Evolutionary conservation across 257 asterid genomes (phyloP), one percentile per base, ranked within the genome.

Genomic region (Solanum piurae): DNA sequence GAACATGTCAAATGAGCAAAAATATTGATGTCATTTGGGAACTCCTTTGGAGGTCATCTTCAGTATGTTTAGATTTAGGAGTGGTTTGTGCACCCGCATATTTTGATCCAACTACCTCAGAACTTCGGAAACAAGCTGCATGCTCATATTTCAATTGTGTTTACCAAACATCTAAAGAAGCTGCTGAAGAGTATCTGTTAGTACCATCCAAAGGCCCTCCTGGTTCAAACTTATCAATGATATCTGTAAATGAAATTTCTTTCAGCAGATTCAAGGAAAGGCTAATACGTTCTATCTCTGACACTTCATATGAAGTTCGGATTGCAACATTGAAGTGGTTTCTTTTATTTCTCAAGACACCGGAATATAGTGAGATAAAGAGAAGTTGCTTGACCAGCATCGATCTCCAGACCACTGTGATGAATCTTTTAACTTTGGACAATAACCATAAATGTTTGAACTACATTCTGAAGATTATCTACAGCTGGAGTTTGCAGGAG

Each of bases 121-220:
- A 95, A 86, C 96, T 97, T 87, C 96, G 96, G 73, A 94, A 94
- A 90, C 98, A 97, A 92, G 98, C 98, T 44, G 98, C 97, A 9
- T 90, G 87, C 9, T 97, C 98, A 40, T 95, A 93, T 92, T 97
- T 97, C 88, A 93, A 95, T 90, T 94, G 99, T 88, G 90, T 94
- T 76, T 93, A 89, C 66, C 95, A 89, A 52, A 92, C 96, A 71
- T 92, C 94, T 86, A 92, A 92, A 90, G 95, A 92, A 83, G 83
- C 79, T 72, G 92, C 87, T 77, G 96, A 92, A 79, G 94, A 92
- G 85, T 92, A 90, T 92, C 84, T 90, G 79, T 89, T 83, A 49
- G 87, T 88, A 87, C 88, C 89, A 88, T 87, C 86, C 84, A 82
- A 79, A 74, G 10, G 69, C 40, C 89, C 90, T 79, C 87, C 93